These are phyloP conservation scores for Hyaloscypha hepaticicola DNA, from an alignment of 495 filamentous ascomycete species.

Conservation along the genomic window DNA sequence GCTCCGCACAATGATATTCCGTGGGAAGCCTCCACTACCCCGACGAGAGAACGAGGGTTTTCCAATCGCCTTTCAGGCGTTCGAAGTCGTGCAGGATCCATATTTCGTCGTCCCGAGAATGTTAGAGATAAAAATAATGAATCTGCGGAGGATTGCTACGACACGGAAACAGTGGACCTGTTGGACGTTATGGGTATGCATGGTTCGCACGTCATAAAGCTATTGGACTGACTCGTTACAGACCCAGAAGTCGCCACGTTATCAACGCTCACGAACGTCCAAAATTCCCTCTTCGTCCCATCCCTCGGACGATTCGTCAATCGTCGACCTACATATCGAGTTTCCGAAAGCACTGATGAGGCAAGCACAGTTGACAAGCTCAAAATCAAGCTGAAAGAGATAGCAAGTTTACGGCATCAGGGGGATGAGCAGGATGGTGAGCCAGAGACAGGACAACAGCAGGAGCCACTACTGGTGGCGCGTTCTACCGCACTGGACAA, in stretches of 20 bases:
- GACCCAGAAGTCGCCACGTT: slow-evolving; percentile 73
- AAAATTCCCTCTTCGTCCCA: slow-evolving; percentile 73
- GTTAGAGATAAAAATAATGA: not conserved
- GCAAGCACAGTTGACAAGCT: slow-evolving; percentile 23
- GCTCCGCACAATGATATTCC: not conserved
- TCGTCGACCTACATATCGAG: slow-evolving; percentile 66
- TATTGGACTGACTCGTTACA: slow-evolving; percentile 32
- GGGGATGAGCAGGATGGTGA: slow-evolving; percentile 17
- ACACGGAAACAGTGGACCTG: slow-evolving; percentile 61
- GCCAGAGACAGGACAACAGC: not conserved
- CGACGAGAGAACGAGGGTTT: not conserved
- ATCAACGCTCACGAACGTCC: slow-evolving; percentile 73
- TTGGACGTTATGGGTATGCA: slow-evolving; percentile 67
- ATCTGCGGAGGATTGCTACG: slow-evolving; percentile 43
- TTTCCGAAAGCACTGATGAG: slow-evolving; percentile 49
- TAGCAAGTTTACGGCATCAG: slow-evolving; percentile 26
- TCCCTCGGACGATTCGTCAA: slow-evolving; percentile 64
- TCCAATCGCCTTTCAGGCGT: slow-evolving; percentile 7
- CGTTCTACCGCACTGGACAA: slow-evolving; percentile 33
- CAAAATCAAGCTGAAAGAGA: slow-evolving; percentile 11
- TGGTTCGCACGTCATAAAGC: slow-evolving; percentile 3
- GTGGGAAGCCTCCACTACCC: not conserved
- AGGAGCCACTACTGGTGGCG: slow-evolving; percentile 4
- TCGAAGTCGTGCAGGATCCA: slow-evolving; percentile 6
- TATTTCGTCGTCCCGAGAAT: slow-evolving; percentile 9